These are phyloP conservation scores for Ceratocystis huliohia DNA, from an alignment of 2,329 filamentous ascomycete species.

Conservation along the genomic window DNA sequence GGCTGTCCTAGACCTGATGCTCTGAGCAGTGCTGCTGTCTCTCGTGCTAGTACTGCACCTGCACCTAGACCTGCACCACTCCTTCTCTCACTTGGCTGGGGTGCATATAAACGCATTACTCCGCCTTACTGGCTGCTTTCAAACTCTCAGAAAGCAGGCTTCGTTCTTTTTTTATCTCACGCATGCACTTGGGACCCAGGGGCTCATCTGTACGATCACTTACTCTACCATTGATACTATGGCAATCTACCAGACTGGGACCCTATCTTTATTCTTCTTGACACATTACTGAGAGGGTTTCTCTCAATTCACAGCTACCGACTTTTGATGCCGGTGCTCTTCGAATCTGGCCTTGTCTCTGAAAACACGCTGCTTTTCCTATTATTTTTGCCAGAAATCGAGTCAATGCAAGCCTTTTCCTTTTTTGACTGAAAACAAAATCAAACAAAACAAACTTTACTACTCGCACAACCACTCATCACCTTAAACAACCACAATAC, in stretches of 20 bases:
- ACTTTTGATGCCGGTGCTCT: background rate
- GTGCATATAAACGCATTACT: background rate
- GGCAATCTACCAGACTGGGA: background rate
- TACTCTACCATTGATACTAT: background rate
- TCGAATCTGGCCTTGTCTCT: background rate
- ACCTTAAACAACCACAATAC: too few species aligned
- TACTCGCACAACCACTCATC: too few species aligned
- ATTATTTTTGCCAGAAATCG: background rate
- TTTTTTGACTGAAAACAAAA: background rate
- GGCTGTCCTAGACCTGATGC: background rate
- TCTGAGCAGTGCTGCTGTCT: background rate
- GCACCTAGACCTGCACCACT: background rate
- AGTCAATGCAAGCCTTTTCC: background rate
- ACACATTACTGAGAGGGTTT: background rate
- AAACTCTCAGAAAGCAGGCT: background rate
- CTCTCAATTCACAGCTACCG: background rate
- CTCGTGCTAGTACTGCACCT: background rate
- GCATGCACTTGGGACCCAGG: background rate
- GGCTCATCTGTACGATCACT: background rate
- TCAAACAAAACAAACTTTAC: background rate
- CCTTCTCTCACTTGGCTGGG: background rate
- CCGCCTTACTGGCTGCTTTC: background rate
- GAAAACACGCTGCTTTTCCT: background rate
- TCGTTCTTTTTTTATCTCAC: slow-evolving; percentile 1
- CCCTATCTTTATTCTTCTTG: background rate